Base-by-base conservation (phyloP, 2,329 filamentous ascomycete species). In the Coleophoma eucalyptorum region DNA sequence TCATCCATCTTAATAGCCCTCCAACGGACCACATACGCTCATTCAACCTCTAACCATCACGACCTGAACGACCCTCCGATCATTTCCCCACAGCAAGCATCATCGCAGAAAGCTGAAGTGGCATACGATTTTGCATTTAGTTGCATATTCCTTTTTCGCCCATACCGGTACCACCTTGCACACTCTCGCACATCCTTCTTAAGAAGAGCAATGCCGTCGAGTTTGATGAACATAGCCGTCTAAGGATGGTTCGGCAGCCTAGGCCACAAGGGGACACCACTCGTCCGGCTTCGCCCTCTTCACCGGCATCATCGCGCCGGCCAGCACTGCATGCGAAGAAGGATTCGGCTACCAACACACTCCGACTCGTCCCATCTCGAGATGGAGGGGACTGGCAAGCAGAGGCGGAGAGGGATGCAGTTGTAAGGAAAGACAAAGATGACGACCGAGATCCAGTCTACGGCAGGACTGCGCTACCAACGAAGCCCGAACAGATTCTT, bases 401-500 rank as follows among this genome's bases (percentile, higher is more conserved):
- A 21, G n/a, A n/a, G 33, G 16, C 15, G 6, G 15, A 15, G 16
- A 38, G 15, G 16, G 45, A 26, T 21, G 21, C 16, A 5, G 18
- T n/a, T 10, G 3, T 38, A n/a, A 26, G 26, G 26, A 26, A 26
- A 8, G 26, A 26, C 26, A 26, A 26, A 8, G 35, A 38, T 11
- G 13, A 18, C 16, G 31, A 5, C 16, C 42, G 42, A 12, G 51
- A 54, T 33, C 49, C 41, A 15, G 42, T 54, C 19, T 54, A 54
- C 44, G 43, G 40, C 40, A 49, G 51, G 18, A 51, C 51, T 43
- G 34, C 51, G 16, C 35, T 54, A 37, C 51, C 51, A 35, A 51
- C 51, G 26, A 32, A 42, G 12, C 38, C 49, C 15, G 37, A 43
- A 12, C 51, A 54, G 48, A 7, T 54, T 19, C 51, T 54, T 44